Conservation (phyloP, 768 basidiomycete species). For the Mycena venus region DNA sequence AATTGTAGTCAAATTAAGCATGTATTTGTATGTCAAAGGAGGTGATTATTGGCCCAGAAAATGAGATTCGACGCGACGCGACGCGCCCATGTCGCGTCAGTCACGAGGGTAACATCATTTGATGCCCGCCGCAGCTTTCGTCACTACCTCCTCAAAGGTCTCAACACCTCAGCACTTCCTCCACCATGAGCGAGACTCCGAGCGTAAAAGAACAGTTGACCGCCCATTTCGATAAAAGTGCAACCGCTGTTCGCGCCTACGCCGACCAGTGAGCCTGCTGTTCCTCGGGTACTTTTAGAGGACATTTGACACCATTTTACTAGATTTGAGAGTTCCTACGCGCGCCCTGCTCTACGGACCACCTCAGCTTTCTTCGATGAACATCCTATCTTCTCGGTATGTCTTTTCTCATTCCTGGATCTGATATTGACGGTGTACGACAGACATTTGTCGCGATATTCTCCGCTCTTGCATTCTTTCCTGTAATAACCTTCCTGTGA, state of each 20-base stretch:
- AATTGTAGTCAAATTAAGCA: no score
- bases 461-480: constrained; percentile 49
- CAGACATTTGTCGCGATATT: constrained; percentile 60
- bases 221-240: constrained; percentile 53
- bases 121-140: not conserved
- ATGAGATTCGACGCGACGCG: not conserved
- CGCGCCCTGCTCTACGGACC: constrained; percentile 53
- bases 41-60: no score
- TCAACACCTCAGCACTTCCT: no score
- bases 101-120: not conserved
- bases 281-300: not conserved
- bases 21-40: no score
- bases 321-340: constrained; percentile 61
- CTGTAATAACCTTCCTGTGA: constrained; percentile 54
- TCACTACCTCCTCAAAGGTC: not conserved
- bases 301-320: not conserved
- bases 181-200: constrained; percentile 31
- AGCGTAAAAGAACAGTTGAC: constrained; percentile 38
- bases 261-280: constrained; percentile 46
- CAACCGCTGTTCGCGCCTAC: constrained; percentile 50
- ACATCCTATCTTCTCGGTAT: constrained; percentile 50
- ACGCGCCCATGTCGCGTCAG: not conserved
- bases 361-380: constrained; percentile 49
- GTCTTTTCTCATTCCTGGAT: constrained; percentile 23
- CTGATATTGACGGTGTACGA: not conserved